These are phyloP conservation scores for Talaromyces adpressus DNA, from an alignment of 495 filamentous ascomycete genomes.

Conservation along the genomic window DNA sequence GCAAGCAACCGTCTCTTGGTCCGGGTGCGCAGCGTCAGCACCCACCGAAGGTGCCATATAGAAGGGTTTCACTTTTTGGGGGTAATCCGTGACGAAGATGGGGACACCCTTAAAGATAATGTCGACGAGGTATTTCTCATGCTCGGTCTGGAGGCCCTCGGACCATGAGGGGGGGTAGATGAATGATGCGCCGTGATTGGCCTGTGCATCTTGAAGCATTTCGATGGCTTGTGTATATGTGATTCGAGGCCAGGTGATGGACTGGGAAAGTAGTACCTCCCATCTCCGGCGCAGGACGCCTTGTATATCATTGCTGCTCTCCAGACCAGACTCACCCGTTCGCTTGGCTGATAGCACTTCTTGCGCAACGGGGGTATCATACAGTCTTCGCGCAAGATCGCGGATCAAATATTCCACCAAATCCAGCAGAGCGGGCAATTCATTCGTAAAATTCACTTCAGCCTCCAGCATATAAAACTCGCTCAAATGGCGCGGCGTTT, in stretches of 20 bases:
- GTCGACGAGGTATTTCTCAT: conserved; percentile 82
- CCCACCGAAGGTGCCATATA: conserved; percentile 71
- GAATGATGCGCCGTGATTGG: conserved; percentile 47
- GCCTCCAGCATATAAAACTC: conserved; percentile 99
- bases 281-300: conserved; percentile 60
- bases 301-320: conserved; percentile 20
- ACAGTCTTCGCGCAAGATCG: conserved; percentile 48
- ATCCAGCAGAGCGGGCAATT: conserved; percentile 63
- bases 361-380: conserved; percentile 47
- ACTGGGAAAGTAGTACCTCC: conserved; percentile 51
- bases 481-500: conserved; percentile 88
- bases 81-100: conserved; percentile 92
- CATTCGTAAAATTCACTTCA: conserved; percentile 71
- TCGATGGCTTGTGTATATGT: conserved; percentile 77
- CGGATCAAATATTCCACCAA: conserved; percentile 73
- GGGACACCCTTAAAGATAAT: conserved; percentile 61
- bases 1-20: conserved; percentile 67
- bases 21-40: conserved; percentile 12
- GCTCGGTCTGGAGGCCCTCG: conserved; percentile 78
- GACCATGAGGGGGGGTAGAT: conserved; percentile 60
- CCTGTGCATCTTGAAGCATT: conserved; percentile 53
- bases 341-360: conserved; percentile 52
- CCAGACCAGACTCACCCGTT: conserved; percentile 26
- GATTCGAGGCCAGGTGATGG: conserved; percentile 65
- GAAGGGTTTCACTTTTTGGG: conserved; percentile 80